A percentile compares a stretch with the other conserved stretches of the same genome.
phyloP scores from a whole-genome alignment of 495 filamentous ascomycete genomes.

The Hypoxylon fuscum region DNA sequence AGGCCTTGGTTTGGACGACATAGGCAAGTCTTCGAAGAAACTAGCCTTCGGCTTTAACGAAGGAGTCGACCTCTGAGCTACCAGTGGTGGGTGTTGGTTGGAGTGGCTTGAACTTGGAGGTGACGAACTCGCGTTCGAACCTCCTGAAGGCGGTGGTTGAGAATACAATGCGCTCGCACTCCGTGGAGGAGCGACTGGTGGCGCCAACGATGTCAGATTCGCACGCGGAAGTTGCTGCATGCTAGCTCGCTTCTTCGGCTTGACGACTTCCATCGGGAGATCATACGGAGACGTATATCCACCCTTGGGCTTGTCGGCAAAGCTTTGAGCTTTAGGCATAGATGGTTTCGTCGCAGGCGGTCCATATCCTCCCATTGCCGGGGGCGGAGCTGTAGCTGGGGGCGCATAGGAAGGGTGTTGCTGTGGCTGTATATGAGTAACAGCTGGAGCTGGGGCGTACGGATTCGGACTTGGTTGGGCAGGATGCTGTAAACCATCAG shows the following conservation, averaged over 20 bases:
- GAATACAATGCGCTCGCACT: constrained; percentile 66
- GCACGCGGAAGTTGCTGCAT: constrained; percentile 50
- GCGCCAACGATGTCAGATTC: constrained; percentile 47
- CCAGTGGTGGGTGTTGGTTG: constrained; percentile 40
- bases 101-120: constrained; percentile 49
- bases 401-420: constrained; percentile 49
- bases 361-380: constrained; percentile 51
- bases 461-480: constrained; percentile 46
- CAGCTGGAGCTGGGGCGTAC: constrained; percentile 44
- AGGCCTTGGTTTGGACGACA: constrained; percentile 65
- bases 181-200: constrained; percentile 61
- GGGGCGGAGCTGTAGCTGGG: constrained; percentile 54
- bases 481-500: constrained; percentile 41
- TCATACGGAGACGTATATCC: constrained; percentile 96
- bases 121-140: constrained; percentile 45
- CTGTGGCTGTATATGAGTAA: constrained; percentile 36
- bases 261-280: constrained; percentile 85
- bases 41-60: constrained; percentile 55
- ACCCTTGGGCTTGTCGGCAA: constrained; percentile 85
- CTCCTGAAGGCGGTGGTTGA: constrained; percentile 49
- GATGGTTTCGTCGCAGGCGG: constrained; percentile 48
- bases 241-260: constrained; percentile 67
- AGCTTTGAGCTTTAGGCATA: constrained; percentile 75
- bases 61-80: constrained; percentile 41
- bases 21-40: constrained; percentile 92